Percentiles rank a stretch among this genome's conserved stretches.
Evolutionary conservation across 768 basidiomycete species (phyloP).

Genomic region (Hericium coralloides): DNA sequence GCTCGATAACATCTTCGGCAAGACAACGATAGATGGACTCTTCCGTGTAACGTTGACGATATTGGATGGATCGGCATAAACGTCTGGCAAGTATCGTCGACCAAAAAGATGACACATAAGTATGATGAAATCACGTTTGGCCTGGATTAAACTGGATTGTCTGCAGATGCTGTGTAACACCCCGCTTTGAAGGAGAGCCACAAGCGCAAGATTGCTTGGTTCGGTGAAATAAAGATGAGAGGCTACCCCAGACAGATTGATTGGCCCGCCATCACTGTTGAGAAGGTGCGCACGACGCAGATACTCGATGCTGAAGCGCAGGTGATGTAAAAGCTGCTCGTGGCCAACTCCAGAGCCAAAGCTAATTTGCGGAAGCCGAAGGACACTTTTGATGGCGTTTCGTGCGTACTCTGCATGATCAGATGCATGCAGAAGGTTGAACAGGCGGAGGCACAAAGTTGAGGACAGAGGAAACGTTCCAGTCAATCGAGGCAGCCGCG

Average conservation of each 20-base stretch:
- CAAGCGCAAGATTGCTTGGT: conserved; percentile 61
- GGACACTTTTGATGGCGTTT: conserved; percentile 40
- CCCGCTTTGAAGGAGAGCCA: conserved; percentile 46
- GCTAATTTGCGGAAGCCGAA: conserved; percentile 50
- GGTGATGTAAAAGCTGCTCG: conserved; percentile 52
- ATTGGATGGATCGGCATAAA: conserved; percentile 31
- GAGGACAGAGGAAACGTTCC: conserved; percentile 61
- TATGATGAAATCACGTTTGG: conserved; percentile 41
- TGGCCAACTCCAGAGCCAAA: conserved; percentile 46
- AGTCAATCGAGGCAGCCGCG: conserved; percentile 50
- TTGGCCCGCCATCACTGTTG: conserved; percentile 42
- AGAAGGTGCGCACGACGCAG: conserved; percentile 49
- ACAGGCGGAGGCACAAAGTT: conserved; percentile 54
- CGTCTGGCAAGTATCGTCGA: conserved; percentile 41
- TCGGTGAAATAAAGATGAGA: conserved; percentile 57
- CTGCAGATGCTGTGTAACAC: conserved; percentile 49
- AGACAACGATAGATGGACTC: conserved; percentile 48
- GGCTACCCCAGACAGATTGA: conserved; percentile 46
- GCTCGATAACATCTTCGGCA: conserved; percentile 37
- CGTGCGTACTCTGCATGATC: conserved; percentile 38
- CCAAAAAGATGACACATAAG: conserved; percentile 61
- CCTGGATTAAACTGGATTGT: conserved; percentile 27
- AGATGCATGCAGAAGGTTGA: conserved; percentile 59
- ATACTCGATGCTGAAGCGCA: conserved; percentile 67
- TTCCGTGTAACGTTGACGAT: conserved; percentile 27